Evolutionary conservation across 805 yeast genomes (phyloP).

Genomic region (Candida stauntonica): DNA sequence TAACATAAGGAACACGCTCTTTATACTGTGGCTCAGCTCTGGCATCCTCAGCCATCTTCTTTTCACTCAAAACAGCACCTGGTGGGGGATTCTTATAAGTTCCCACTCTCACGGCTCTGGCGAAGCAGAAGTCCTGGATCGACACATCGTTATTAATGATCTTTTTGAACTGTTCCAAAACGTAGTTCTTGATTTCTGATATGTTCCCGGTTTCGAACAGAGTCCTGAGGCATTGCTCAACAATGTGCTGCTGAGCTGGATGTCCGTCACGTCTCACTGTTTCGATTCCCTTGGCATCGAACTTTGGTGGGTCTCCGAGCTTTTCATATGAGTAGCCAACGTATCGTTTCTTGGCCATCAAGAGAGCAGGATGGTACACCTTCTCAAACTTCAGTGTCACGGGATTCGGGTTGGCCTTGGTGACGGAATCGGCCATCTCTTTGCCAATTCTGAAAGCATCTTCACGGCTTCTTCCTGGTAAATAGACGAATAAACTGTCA

Average conservation of each 20-base stretch:
- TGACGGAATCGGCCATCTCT: constrained; percentile 61
- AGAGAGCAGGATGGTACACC: constrained; percentile 81
- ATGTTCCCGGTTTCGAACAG: constrained; percentile 72
- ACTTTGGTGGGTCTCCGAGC: constrained; percentile 46
- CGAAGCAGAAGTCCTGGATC: constrained; percentile 83
- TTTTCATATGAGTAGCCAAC: constrained; percentile 80
- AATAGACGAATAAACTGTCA: constrained; percentile 84
- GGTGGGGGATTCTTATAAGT: constrained; percentile 85
- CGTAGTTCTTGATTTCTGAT: constrained; percentile 62
- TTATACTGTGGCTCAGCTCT: constrained; percentile 80
- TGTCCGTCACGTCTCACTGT: constrained; percentile 93
- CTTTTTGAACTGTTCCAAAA: constrained; percentile 61
- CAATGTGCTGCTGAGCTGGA: constrained; percentile 83
- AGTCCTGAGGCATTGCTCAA: constrained; percentile 61
- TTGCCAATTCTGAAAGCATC: constrained; percentile 79
- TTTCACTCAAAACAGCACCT: constrained; percentile 80
- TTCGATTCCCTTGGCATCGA: constrained; percentile 97
- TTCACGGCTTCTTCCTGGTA: constrained; percentile 73
- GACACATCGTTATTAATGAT: constrained; percentile 60
- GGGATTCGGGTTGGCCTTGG: constrained; percentile 73
- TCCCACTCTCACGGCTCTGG: constrained; percentile 84
- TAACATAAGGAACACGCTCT: constrained; percentile 86
- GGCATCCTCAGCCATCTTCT: constrained; percentile 56
- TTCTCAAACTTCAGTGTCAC: constrained; percentile 84
- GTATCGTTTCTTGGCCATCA: constrained; percentile 84